Evolutionary conservation across 2,329 filamentous ascomycete genomes (phyloP), one percentile per base, ranked within the genome.

Genomic region (Emergomyces orientalis): DNA sequence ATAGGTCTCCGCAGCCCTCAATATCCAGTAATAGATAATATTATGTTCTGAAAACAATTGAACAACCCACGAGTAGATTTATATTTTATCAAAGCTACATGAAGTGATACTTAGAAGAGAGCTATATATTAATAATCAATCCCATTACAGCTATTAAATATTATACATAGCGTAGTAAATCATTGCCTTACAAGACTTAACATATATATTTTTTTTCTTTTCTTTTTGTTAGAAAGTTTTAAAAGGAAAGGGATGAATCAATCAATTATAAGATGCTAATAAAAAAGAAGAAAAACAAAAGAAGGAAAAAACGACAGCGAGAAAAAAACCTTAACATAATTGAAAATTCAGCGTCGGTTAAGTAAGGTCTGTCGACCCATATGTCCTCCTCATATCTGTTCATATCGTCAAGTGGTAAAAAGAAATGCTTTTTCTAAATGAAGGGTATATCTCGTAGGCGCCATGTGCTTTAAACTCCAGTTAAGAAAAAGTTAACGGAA

Each of bases 391-490:
- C 57, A 14, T 47, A 32, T 45, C 14, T 30, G 27, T 32, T 59
- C 57, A 45, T 59, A 45, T 59, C 57, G 27, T 59, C 56, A 47
- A 32, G 9, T 14, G 25, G 19, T 5, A 19, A 59, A 59, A 55
- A 47, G 19, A 59, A 49, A 59, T 34, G 14, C 19, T 56, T 27
- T 41, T 56, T 54, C 27, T 25, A 43, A 63, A 63, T 19, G 49
- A 60, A 63, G 49, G 58, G 49, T 55, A 47, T 60, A 55, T 45
- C 43, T 63, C 58, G 14, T 45, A 47, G 58, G 27, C 39, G 49
- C 56, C 51, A 47, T 30, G 43, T 64, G 30, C 22, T 30, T 14
- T 56, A 27, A 55, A 61, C 45, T 60, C 59, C 45, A 8, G 59
- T 27, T 27, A 27, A 62, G 47, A 22, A 30, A 57, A 37, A 37